A percentile compares a stretch with the other conserved stretches of the same genome.
Evolutionary conservation across 768 basidiomycete species (phyloP).

Genomic region (Strobilomyces confusus): DNA sequence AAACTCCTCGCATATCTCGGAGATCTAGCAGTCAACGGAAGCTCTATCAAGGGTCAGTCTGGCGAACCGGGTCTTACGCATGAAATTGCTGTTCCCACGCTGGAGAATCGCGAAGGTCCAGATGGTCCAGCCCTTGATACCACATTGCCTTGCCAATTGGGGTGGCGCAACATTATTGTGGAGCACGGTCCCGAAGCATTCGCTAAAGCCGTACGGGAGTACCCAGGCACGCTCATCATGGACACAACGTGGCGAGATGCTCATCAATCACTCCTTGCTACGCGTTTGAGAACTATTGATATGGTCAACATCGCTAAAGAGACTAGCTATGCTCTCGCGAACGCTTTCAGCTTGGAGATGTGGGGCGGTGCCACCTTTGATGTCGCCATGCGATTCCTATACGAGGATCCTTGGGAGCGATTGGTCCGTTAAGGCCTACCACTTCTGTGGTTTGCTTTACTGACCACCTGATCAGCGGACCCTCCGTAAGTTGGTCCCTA

Average conservation of each 20-base stretch:
- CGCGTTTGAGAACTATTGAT: constrained; percentile 91
- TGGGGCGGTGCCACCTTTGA: constrained; percentile 99
- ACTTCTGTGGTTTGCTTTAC: background rate
- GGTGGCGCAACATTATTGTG: constrained; percentile 99
- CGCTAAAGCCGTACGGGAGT: constrained; percentile 94
- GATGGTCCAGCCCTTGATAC: constrained; percentile 74
- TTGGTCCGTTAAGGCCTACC: constrained; percentile 49
- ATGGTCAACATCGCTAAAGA: constrained; percentile 99
- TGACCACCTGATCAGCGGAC: constrained; percentile 54
- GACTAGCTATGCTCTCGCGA: constrained; percentile 91
- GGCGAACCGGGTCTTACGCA: constrained; percentile 93
- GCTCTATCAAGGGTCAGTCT: constrained; percentile 92
- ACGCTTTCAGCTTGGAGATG: constrained; percentile 95
- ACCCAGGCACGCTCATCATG: constrained; percentile 94
- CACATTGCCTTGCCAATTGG: constrained; percentile 74
- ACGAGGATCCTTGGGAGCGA: constrained; percentile 99
- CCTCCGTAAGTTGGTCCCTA: constrained; percentile 92
- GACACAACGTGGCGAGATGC: constrained; percentile 99
- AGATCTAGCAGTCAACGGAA: constrained; percentile 96
- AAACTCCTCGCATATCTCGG: constrained; percentile 96
- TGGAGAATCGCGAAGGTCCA: constrained; percentile 76
- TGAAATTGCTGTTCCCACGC: constrained; percentile 78
- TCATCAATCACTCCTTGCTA: constrained; percentile 96
- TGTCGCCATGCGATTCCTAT: constrained; percentile 98
- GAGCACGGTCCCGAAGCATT: constrained; percentile 98